Conservation (phyloP, 306 rosid genomes). For the Trichosanthes cucumerina region DNA sequence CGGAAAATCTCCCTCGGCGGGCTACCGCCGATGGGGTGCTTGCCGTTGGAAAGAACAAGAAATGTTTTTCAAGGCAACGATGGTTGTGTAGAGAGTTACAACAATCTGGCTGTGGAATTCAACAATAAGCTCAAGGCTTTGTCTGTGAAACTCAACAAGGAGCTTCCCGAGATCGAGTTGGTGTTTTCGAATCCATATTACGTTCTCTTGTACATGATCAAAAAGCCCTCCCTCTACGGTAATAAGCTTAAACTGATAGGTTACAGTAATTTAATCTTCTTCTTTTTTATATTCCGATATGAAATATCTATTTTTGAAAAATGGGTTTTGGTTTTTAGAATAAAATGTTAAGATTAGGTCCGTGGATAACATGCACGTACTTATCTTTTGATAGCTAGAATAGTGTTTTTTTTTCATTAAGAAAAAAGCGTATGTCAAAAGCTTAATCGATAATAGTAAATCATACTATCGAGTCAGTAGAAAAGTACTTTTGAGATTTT, state of each 20-base stretch:
- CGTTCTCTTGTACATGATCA: slow-evolving; percentile 35
- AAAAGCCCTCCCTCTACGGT: slow-evolving; percentile 49
- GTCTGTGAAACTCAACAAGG: slow-evolving; percentile 33
- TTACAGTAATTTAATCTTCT: background rate
- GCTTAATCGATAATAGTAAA: too few relatives aligned
- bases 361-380: too few relatives aligned
- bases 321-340: too few relatives aligned
- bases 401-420: too few relatives aligned
- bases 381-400: too few relatives aligned
- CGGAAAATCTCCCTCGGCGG: slow-evolving; percentile 84
- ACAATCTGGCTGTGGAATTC: slow-evolving; percentile 54
- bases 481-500: too few relatives aligned
- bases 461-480: too few relatives aligned
- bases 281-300: too few relatives aligned
- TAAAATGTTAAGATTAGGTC: too few relatives aligned
- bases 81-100: slow-evolving; percentile 37
- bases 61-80: slow-evolving; percentile 35
- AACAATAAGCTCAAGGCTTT: slow-evolving; percentile 45
- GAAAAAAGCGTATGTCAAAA: too few relatives aligned
- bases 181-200: slow-evolving; percentile 67
- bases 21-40: slow-evolving; percentile 91
- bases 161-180: slow-evolving; percentile 47
- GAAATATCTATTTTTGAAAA: too few relatives aligned
- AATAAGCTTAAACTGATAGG: background rate
- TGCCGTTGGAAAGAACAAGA: slow-evolving; percentile 75